These are phyloP conservation scores for Teunomyces kruisii DNA, from an alignment of 805 yeast species.

Conservation along the genomic window DNA sequence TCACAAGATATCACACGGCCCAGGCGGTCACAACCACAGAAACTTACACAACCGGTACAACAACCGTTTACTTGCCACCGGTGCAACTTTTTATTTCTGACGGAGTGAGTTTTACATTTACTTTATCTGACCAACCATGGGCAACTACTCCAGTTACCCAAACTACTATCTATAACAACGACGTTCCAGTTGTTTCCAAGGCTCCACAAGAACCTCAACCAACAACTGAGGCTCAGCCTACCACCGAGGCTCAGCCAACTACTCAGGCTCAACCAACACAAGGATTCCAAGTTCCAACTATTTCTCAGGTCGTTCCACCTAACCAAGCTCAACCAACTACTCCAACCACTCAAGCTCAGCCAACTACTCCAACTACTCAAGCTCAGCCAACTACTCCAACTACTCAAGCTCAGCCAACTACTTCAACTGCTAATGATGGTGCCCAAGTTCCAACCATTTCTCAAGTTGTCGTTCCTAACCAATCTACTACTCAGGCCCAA, in stretches of 20 bases:
- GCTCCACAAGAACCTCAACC: slow-evolving; percentile 2
- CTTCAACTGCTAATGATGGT: not conserved
- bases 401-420: not conserved
- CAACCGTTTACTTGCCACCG: slow-evolving; percentile 50
- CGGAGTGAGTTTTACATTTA: slow-evolving; percentile 51
- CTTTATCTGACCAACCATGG: slow-evolving; percentile 33
- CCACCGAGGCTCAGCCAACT: slow-evolving; percentile 16
- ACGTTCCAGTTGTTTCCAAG: slow-evolving; percentile 11
- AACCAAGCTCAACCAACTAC: slow-evolving; percentile 5
- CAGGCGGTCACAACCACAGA: slow-evolving; percentile 47
- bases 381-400: slow-evolving; percentile 8
- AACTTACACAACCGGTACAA: slow-evolving; percentile 45
- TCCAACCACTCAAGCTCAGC: not conserved
- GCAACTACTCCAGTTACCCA: slow-evolving; percentile 36
- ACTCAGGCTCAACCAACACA: slow-evolving; percentile 14
- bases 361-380: slow-evolving; percentile 9
- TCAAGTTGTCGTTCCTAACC: not conserved
- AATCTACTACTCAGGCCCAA: slow-evolving; percentile 7
- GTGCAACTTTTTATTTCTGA: slow-evolving; percentile 52
- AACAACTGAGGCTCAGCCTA: slow-evolving; percentile 5
- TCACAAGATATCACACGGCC: slow-evolving; percentile 59
- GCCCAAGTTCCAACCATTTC: not conserved
- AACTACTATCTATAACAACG: slow-evolving; percentile 23
- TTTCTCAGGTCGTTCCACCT: not conserved
- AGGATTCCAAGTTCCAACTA: slow-evolving; percentile 9